Evolutionary conservation across 345 rosid genomes (phyloP), one percentile per base, ranked within the genome.

Genomic region (Lepidium didymum): DNA sequence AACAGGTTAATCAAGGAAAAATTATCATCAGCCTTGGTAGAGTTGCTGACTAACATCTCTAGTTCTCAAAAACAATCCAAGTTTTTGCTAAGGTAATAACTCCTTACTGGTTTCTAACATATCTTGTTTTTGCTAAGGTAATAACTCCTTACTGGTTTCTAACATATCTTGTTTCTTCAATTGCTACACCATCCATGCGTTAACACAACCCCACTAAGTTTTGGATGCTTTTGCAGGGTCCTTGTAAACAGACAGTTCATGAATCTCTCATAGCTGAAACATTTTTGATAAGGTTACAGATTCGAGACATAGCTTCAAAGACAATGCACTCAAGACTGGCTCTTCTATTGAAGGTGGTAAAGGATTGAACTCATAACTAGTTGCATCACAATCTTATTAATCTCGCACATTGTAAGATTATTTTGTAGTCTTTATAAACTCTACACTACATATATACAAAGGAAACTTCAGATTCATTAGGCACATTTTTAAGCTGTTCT

Each of bases 321-420:
- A 85, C 62, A 77, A 58, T 74, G 64, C 74, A 53, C 80, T 86
- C 54, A 85, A 90, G 77, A 79, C 85, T 75, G 82, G 94, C 81
- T 75, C 81, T 84, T 87, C 82, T 76, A 84, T 87, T 45, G 85
- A 23, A 83, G 80, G 91, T 83, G 91, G 96, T 82, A 57, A 80
- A 70, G 35, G 19, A 56, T 38, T 18, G 13, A 51, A 47, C 50
- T 29, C 36, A 23, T 12, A 16, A 29, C 16, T 33, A 23, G 21
- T 51, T 65, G 18, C 40, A 65, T 64, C 11, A 1, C 3, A 3
- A 12, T 40, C 56, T 64, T 25, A 19, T 64, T 25, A 19, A 34
- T 10, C 50, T 61, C 38, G n/a, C 6, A 23, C 51, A n/a, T n/a
- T n/a, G n/a, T n/a, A 69, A 65, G 92, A 91, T 83, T 27, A 87